phyloP scores from a whole-genome alignment of 2,329 filamentous ascomycete species.

The Pestalotiopsis sp. region DNA sequence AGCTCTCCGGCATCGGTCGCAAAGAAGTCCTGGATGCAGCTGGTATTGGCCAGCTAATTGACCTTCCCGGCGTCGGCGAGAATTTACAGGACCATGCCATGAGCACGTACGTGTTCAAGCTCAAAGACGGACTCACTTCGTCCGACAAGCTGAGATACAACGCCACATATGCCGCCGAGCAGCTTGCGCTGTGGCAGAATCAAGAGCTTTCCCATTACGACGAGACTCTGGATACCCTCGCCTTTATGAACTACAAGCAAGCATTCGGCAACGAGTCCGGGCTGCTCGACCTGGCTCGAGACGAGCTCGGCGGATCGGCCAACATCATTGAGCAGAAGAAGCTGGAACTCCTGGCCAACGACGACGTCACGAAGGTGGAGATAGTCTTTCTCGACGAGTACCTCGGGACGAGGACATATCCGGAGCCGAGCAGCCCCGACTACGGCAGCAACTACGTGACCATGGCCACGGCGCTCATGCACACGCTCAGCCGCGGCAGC shows the following conservation, averaged over 20 bases:
- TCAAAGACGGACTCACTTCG: constrained; percentile 29
- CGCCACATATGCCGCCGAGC: constrained; percentile 29
- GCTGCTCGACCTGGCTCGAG: constrained; percentile 34
- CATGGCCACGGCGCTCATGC: constrained; percentile 29
- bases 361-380: constrained; percentile 42
- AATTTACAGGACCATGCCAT: constrained; percentile 50
- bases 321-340: constrained; percentile 40
- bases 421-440: constrained; percentile 21
- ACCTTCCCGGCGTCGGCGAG: constrained; percentile 49
- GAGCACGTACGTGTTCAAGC: constrained; percentile 15
- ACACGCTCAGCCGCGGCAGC: constrained; percentile 38
- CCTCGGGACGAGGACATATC: constrained; percentile 41
- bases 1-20: constrained; percentile 41
- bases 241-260: constrained; percentile 44
- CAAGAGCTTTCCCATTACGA: constrained; percentile 39
- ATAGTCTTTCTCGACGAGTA: constrained; percentile 48
- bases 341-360: constrained; percentile 39
- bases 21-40: constrained; percentile 43
- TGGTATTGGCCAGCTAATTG: constrained; percentile 42
- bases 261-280: constrained; percentile 33
- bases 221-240: constrained; percentile 40
- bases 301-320: constrained; percentile 28
- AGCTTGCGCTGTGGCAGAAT: constrained; percentile 38
- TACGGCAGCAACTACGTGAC: constrained; percentile 33
- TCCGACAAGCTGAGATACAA: background rate